Evolutionary conservation across 371 early-diverging fungal species (phyloP).

Genomic region (Haplosporangium sp.): DNA sequence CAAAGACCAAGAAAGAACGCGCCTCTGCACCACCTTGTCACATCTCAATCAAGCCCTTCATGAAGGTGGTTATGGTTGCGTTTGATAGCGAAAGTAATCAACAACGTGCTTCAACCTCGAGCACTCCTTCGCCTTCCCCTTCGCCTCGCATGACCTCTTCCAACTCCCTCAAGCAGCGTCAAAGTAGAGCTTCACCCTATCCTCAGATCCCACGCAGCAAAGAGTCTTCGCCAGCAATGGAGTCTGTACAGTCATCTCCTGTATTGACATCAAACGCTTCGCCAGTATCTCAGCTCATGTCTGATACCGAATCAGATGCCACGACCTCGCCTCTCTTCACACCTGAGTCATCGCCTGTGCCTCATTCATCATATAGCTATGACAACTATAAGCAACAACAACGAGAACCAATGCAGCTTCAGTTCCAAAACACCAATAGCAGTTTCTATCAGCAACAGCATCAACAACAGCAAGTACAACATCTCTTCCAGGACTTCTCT

Average conservation of each 20-base stretch:
- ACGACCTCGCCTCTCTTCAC: constrained; percentile 53
- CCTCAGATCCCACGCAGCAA: constrained; percentile 24
- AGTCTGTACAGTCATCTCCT: constrained; percentile 31
- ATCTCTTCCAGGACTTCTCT: constrained; percentile 29
- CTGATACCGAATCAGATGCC: constrained; percentile 50
- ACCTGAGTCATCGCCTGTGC: constrained; percentile 53
- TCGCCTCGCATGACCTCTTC: constrained; percentile 45
- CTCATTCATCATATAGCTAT: constrained; percentile 14
- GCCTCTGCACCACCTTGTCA: constrained; percentile 45
- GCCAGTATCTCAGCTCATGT: constrained; percentile 37
- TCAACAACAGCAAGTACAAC: constrained; percentile 1
- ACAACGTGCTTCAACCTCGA: constrained; percentile 15
- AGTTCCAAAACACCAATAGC: constrained; percentile 48
- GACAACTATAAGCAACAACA: constrained; percentile 18
- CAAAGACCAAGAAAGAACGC: constrained; percentile 55
- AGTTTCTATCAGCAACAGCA: constrained; percentile 28
- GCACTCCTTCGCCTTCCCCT: constrained; percentile 42
- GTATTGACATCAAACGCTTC: constrained; percentile 29
- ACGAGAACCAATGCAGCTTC: constrained; percentile 31
- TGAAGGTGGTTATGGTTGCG: constrained; percentile 57
- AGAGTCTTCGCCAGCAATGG: constrained; percentile 29
- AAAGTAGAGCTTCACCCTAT: constrained; percentile 45
- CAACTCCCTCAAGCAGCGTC: constrained; percentile 21
- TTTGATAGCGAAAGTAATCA: constrained; percentile 37
- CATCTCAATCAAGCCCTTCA: constrained; percentile 56